Evolutionary conservation across 345 rosid species (phyloP).

Genomic region (Pistacia atlantica): DNA sequence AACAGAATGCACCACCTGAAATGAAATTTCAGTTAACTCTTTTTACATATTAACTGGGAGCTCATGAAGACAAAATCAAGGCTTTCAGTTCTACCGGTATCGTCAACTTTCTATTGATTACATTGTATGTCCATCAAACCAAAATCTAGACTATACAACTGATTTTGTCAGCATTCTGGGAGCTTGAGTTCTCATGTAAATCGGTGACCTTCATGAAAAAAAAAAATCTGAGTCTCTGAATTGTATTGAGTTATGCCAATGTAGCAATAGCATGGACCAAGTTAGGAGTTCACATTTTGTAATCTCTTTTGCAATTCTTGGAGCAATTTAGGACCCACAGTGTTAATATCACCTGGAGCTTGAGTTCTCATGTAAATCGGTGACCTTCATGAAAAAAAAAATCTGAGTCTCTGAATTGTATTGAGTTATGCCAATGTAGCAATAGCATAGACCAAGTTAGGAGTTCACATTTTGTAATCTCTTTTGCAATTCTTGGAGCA

Average conservation of each 20-base stretch:
- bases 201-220: neutral
- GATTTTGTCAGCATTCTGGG: neutral
- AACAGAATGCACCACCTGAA: neutral
- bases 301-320: constrained; percentile 18
- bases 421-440: neutral
- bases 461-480: neutral
- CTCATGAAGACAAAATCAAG: neutral
- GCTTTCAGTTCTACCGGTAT: neutral
- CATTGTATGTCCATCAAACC: neutral
- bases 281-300: neutral
- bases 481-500: constrained; percentile 24
- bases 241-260: neutral
- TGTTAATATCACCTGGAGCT: constrained; percentile 24
- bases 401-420: neutral
- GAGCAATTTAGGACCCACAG: constrained; percentile 24
- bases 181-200: neutral
- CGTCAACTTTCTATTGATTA: neutral
- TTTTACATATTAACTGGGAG: neutral
- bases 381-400: neutral
- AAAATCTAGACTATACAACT: neutral
- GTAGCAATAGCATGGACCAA: neutral
- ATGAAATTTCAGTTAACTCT: neutral
- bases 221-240: neutral
- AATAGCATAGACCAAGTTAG: neutral
- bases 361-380: neutral